phyloP scores from a whole-genome alignment of 768 basidiomycete genomes.

The Pholiota molesta region DNA sequence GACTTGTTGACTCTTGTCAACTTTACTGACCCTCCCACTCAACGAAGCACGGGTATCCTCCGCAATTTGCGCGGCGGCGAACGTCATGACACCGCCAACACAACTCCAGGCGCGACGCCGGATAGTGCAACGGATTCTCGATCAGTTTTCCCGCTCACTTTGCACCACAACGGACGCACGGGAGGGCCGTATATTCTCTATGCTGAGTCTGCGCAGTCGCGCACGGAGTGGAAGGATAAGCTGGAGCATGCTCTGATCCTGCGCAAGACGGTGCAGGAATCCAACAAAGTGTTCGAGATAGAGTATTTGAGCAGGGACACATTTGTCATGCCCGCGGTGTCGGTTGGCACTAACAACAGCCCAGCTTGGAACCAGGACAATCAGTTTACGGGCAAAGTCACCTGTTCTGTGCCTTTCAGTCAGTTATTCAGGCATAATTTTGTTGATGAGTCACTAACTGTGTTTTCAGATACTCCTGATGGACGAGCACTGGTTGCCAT shows the following conservation, averaged over 20 bases:
- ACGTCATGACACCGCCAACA: constrained; percentile 29
- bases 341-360: constrained; percentile 40
- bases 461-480: constrained; percentile 72
- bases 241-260: constrained; percentile 86
- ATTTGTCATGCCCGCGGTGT: constrained; percentile 75
- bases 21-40: constrained; percentile 79
- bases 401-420: constrained; percentile 95
- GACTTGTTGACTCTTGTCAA: constrained; percentile 86
- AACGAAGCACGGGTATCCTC: constrained; percentile 73
- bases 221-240: constrained; percentile 88
- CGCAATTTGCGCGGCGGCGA: constrained; percentile 56
- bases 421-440: constrained; percentile 21
- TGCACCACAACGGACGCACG: constrained; percentile 86
- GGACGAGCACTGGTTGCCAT: constrained; percentile 87
- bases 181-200: constrained; percentile 89
- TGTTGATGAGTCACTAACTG: constrained; percentile 4
- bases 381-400: constrained; percentile 81
- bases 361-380: constrained; percentile 78
- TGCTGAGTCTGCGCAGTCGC: constrained; percentile 75
- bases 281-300: constrained; percentile 93
- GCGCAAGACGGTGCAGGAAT: constrained; percentile 86
- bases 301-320: constrained; percentile 89
- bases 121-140: constrained; percentile 64
- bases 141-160: constrained; percentile 83
- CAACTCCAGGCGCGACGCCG: constrained; percentile 29